These are phyloP conservation scores for Paramyrothecium roridum DNA, from an alignment of 2,329 filamentous ascomycete genomes.

Conservation along the genomic window DNA sequence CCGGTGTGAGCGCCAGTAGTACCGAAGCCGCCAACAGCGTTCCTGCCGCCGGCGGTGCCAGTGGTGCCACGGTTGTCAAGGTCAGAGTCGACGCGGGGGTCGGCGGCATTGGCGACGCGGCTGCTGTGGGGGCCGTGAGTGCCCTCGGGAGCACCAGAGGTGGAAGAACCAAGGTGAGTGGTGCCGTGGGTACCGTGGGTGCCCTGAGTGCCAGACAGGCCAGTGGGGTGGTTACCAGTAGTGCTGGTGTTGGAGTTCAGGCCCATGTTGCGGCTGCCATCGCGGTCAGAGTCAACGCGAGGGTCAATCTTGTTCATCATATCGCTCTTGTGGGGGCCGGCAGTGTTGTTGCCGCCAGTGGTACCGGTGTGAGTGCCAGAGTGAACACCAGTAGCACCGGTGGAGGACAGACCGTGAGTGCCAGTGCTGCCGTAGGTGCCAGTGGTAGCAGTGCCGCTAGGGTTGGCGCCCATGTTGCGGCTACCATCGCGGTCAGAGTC, in stretches of 20 bases:
- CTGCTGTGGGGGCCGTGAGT: conserved; percentile 38
- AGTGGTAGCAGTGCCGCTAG: conserved; percentile 24
- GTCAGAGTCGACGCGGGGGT: conserved; percentile 52
- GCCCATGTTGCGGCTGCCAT: conserved; percentile 27
- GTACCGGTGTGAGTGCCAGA: conserved; percentile 9
- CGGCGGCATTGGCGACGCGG: conserved; percentile 42
- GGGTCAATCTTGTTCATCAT: conserved; percentile 50
- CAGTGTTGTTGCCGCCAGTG: conserved; percentile 13
- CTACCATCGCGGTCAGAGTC: background rate
- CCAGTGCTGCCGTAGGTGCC: conserved; percentile 11
- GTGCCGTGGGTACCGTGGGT: conserved; percentile 4
- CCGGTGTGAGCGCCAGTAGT: background rate
- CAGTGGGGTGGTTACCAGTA: conserved; percentile 19
- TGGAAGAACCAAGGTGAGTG: conserved; percentile 12
- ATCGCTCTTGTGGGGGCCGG: conserved; percentile 43
- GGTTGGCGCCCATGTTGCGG: background rate
- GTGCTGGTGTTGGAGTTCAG: conserved; percentile 13
- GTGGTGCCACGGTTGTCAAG: conserved; percentile 30
- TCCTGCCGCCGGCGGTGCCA: conserved; percentile 9
- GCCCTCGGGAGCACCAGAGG: conserved; percentile 24
- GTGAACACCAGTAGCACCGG: conserved; percentile 7
- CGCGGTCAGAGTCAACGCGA: conserved; percentile 51
- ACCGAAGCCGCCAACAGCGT: conserved; percentile 17
- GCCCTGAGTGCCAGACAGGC: background rate
- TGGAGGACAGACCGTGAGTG: conserved; percentile 1